Conservation (phyloP, 306 rosid genomes). For the Pyrus communis region DNA sequence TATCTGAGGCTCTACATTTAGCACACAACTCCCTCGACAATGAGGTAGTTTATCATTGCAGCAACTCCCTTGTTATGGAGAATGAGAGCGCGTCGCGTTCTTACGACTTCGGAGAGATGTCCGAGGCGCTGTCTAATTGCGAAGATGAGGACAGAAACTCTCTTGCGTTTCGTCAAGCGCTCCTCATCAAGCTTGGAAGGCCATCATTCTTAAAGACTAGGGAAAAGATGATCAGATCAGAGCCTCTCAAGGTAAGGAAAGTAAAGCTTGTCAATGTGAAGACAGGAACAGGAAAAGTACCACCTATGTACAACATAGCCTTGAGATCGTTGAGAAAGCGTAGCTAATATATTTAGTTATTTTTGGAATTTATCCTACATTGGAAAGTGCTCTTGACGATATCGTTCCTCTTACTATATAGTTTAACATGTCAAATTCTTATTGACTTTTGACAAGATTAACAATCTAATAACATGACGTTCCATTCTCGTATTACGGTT, state of each 20-base stretch:
- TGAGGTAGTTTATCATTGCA: background rate
- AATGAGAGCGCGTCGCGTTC: background rate
- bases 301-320: background rate
- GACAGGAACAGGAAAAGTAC: background rate
- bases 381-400: background rate
- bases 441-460: background rate
- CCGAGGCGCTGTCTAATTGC: background rate
- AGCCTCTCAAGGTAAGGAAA: constrained; percentile 3
- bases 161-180: background rate
- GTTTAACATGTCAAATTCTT: background rate
- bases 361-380: background rate
- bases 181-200: background rate
- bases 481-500: background rate
- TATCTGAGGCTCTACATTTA: background rate
- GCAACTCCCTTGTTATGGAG: background rate
- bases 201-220: background rate
- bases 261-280: background rate
- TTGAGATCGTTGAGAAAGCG: background rate
- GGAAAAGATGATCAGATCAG: background rate
- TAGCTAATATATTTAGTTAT: background rate
- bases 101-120: background rate
- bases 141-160: background rate
- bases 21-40: background rate
- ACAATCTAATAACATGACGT: background rate
- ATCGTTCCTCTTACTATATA: background rate